phyloP scores from a whole-genome alignment of 2,329 filamentous ascomycete species.

The Aaosphaeria arxii region DNA sequence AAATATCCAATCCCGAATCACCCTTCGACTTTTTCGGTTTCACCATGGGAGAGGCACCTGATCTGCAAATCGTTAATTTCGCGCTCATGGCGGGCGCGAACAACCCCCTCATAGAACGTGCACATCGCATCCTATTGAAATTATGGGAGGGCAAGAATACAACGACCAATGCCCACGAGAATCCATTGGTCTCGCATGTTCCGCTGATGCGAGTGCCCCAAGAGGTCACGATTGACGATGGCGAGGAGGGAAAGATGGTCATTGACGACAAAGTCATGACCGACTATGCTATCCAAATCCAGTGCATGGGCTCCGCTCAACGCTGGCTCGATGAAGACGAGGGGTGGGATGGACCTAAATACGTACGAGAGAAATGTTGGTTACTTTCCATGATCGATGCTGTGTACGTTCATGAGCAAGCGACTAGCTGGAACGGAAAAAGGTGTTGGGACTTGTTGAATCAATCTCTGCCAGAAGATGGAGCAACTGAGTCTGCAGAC shows the following conservation, averaged over 20 bases:
- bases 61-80: constrained; percentile 20
- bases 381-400: constrained; percentile 19
- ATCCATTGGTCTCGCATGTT: constrained; percentile 50
- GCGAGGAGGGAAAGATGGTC: constrained; percentile 30
- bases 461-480: constrained; percentile 35
- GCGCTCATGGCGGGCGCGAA: constrained; percentile 20
- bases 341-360: constrained; percentile 55
- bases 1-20: constrained; percentile 46
- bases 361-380: constrained; percentile 39
- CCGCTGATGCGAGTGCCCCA: constrained; percentile 45
- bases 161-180: constrained; percentile 45
- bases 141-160: constrained; percentile 47
- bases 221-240: constrained; percentile 28
- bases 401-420: constrained; percentile 39
- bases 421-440: constrained; percentile 51
- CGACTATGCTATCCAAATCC: constrained; percentile 59
- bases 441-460: constrained; percentile 53
- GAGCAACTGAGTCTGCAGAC: constrained; percentile 43
- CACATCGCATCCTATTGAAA: constrained; percentile 50
- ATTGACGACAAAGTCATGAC: constrained; percentile 46
- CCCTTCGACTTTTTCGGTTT: constrained; percentile 38
- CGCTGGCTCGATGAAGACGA: constrained; percentile 50
- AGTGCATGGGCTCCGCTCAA: constrained; percentile 52
- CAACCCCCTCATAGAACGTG: constrained; percentile 50
- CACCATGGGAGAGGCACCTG: constrained; percentile 17